Evolutionary conservation across 805 yeast species (phyloP), one percentile per base, ranked within the genome.

Genomic region (Candida lessepsii): DNA sequence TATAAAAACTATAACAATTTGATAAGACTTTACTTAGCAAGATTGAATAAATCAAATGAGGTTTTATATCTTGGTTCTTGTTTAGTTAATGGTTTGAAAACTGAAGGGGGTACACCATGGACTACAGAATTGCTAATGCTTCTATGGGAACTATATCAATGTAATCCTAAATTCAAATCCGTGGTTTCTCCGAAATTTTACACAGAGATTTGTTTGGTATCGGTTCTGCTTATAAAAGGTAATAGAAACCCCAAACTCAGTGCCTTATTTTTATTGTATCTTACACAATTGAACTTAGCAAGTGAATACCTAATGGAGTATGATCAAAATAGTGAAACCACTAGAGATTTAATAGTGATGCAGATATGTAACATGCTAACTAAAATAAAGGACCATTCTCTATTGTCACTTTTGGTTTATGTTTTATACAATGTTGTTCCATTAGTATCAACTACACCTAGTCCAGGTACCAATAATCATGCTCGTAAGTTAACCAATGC

Each of bases 111-210:
- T 14, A 4, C 17, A 3, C 79, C 86, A 2, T 70, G 89, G 82
- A 57, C 79, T 2, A 62, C 70, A 3, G 90, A 83, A 52, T 54
- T 76, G n/a, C 59, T 78, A 5, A 71, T 83, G 55, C 55, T 90
- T 7, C 49, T 85, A 11, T 86, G 95, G 86, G 95, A 86, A 51
- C 61, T 88, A 30, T 61, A 78, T 24, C 91, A 86, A 54, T 81
- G 88, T 50, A 91, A 91, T 60, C 69, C 68, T 43, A 60, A 60
- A 35, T 81, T 83, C 51, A 71, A 71, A 42, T 59, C 71, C 2
- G 19, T 54, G 18, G 47, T 60, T 2, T 57, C 50, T 1, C 67
- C 70, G 10, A 66, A 70, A 32, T 69, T 70, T 45, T 74, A 80
- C 2, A 66, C 73, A 21, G 83, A 82, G 48, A 57, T 85, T 29